Evolutionary conservation across 2,329 filamentous ascomycete species (phyloP), one percentile per base, ranked within the genome.

Genomic region (Amphichorda felina): DNA sequence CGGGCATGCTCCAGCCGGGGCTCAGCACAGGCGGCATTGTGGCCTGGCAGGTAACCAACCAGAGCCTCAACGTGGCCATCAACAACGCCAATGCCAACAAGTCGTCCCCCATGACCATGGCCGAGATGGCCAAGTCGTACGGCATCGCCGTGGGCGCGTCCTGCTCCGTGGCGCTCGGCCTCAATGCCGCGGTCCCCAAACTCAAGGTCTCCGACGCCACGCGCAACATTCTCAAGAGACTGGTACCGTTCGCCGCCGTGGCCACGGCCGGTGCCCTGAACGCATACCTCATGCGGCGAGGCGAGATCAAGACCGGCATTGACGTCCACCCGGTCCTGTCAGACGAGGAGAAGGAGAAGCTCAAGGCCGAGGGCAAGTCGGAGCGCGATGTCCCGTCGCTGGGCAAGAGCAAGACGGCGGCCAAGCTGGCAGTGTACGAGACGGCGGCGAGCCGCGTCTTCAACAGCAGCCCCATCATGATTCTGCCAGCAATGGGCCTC

Each of bases 21-120:
- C 72, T 96, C 17, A 66, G 73, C 49, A 94, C 81, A 30, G 72
- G 73, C 29, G 91, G 89, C 35, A 95, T 86, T 5, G 69, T 96
- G 26, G 79, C 81, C 45, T 98, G 91, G 91, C 91, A 98, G 63
- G 76, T 95, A 39, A 76, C 83, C 46, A 98, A 98, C 62, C 91
- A 98, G 65, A 95, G 88, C 10, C 79, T 98, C 49, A 98, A 98
- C 57, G 91, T 98, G 19, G 89, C 86, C 46, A 89, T 98, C 70
- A 98, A 98, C 71, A 87, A 78, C 56, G 84, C 89, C 53, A 98
- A 98, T 58, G 86, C 89, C 43, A 98, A 98, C 72, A 98, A 98
- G 60, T 94, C 87, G 27, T 88, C 86, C 3, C 86, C 89, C 1
- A 72, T 96, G 43, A 82, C 83, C 15, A 81, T 76, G 40, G 74